Conservation (phyloP, 345 rosid species). For the Eucalyptus pumila region DNA sequence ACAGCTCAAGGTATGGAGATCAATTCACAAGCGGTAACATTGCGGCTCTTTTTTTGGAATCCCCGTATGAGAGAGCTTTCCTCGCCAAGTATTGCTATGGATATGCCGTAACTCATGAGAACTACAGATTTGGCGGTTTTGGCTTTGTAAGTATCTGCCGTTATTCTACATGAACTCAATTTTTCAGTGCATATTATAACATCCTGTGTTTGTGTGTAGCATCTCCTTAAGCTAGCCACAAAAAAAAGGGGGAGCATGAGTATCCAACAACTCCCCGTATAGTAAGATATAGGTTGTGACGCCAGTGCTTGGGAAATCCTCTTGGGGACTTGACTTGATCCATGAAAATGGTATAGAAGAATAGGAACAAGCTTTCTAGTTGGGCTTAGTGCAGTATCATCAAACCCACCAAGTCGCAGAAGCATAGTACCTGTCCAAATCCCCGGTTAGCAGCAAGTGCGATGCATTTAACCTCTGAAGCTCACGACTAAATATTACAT, state of each 20-base stretch:
- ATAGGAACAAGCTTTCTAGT: background rate
- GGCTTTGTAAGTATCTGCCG: conserved; percentile 27
- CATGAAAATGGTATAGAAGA: background rate
- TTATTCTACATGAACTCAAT: background rate
- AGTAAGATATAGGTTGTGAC: background rate
- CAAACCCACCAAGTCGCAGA: background rate
- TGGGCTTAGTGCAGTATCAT: background rate
- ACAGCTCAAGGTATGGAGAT: background rate
- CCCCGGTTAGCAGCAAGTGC: background rate
- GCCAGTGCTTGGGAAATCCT: background rate
- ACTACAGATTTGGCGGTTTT: conserved; percentile 36
- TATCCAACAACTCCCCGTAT: background rate
- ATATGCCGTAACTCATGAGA: background rate
- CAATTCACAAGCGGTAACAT: conserved; percentile 5
- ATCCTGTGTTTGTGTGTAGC: background rate
- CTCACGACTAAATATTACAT: background rate
- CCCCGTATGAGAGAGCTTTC: conserved; percentile 31
- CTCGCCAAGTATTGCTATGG: conserved; percentile 11
- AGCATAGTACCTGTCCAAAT: background rate
- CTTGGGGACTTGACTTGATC: background rate
- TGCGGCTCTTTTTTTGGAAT: conserved; percentile 36
- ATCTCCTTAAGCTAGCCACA: background rate
- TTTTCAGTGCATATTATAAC: background rate
- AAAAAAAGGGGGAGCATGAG: background rate
- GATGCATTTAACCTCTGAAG: background rate